phyloP scores from a whole-genome alignment of 169 alveolate species.

The Cryptosporidium sp. region DNA sequence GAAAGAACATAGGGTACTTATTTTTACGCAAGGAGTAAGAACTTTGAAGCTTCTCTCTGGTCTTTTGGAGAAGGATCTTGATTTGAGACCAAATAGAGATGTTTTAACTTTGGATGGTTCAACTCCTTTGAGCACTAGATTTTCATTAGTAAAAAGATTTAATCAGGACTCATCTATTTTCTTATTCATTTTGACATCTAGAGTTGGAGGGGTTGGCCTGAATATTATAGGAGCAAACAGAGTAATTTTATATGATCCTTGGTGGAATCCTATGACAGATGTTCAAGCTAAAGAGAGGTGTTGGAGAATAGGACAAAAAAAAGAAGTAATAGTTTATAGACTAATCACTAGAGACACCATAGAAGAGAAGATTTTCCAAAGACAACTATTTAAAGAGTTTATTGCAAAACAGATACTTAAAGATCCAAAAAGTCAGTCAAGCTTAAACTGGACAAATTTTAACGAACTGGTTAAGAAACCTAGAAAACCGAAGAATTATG shows the following conservation, averaged over 20 bases:
- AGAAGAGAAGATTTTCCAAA: constrained; percentile 85
- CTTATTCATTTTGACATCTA: constrained; percentile 81
- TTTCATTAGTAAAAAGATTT: constrained; percentile 76
- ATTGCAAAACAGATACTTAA: constrained; percentile 78
- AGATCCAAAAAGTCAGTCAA: constrained; percentile 71
- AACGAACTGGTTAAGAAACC: constrained; percentile 43
- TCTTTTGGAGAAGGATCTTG: constrained; percentile 48
- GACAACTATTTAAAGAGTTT: constrained; percentile 83
- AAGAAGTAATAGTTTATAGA: constrained; percentile 88
- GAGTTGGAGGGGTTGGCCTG: constrained; percentile 91
- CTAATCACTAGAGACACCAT: constrained; percentile 83
- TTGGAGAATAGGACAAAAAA: constrained; percentile 90
- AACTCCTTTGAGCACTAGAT: constrained; percentile 45
- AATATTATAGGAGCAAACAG: constrained; percentile 88
- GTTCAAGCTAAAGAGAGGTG: constrained; percentile 89
- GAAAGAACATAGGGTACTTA: constrained; percentile 49
- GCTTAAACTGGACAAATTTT: constrained; percentile 32
- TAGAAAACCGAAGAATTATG: constrained; percentile 29
- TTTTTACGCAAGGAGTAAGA: constrained; percentile 71
- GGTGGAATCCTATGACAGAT: constrained; percentile 91
- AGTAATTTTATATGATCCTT: constrained; percentile 88
- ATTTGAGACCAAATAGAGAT: constrained; percentile 20
- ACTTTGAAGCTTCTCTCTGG: constrained; percentile 26
- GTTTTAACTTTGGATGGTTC: constrained; percentile 60
- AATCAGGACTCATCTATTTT: constrained; percentile 64